phyloP scores from a whole-genome alignment of 805 yeast species.

The Saccharomyces eubayanus region DNA sequence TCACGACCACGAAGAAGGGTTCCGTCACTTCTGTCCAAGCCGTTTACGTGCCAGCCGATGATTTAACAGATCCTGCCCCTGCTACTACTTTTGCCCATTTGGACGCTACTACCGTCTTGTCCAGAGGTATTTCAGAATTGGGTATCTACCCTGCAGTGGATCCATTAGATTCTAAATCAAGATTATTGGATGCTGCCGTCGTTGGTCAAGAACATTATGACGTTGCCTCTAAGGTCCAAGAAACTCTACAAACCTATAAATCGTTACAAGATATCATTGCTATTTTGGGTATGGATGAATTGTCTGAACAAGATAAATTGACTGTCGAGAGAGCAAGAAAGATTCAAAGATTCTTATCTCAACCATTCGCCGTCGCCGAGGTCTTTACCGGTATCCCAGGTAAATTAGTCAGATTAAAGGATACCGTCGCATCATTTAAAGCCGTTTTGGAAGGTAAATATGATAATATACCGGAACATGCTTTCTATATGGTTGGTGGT shows the following conservation, averaged over 20 bases:
- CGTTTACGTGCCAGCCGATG: constrained; percentile 99
- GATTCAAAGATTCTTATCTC: constrained; percentile 99
- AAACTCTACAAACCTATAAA: constrained; percentile 98
- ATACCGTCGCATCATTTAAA: constrained; percentile 89
- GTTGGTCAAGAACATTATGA: constrained; percentile 99
- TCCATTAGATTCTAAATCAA: constrained; percentile 98
- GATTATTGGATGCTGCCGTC: constrained; percentile 93
- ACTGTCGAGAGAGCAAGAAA: constrained; percentile 99
- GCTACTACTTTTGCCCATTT: constrained; percentile 99
- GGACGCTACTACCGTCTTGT: constrained; percentile 99
- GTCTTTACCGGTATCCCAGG: constrained; percentile 99
- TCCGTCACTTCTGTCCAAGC: constrained; percentile 99
- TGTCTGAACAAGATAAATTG: constrained; percentile 96
- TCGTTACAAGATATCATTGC: constrained; percentile 99
- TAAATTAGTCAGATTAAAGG: constrained; percentile 92
- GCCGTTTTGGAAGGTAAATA: constrained; percentile 97
- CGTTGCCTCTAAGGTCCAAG: constrained; percentile 91
- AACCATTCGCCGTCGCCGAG: constrained; percentile 99
- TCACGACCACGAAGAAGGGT: constrained; percentile 99
- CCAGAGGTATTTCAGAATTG: constrained; percentile 98
- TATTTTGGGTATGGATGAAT: constrained; percentile 99
- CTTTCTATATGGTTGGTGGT: constrained; percentile 99
- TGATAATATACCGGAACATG: constrained; percentile 97
- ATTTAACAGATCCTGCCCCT: constrained; percentile 99
- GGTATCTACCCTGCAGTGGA: constrained; percentile 99